Conservation (phyloP, 345 rosid species). For the Camelina sativa region DNA sequence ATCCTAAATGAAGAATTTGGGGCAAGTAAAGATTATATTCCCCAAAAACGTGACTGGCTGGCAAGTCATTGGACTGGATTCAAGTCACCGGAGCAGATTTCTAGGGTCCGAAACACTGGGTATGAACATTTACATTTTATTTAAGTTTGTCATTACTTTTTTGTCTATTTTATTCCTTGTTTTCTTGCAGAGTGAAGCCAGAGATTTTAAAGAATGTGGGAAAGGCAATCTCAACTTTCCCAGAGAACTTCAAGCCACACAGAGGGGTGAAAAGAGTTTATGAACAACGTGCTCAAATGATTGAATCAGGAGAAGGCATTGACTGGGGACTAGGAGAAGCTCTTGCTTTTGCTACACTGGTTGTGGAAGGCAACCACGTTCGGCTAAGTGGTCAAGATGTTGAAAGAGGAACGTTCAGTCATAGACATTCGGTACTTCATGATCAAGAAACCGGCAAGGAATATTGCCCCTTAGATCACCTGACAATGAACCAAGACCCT, state of each 20-base stretch:
- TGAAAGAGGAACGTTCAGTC: slow-evolving; percentile 87
- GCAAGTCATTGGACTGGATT: slow-evolving; percentile 80
- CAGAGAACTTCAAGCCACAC: slow-evolving; percentile 74
- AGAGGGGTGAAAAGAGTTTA: slow-evolving; percentile 78
- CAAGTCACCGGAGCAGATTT: slow-evolving; percentile 79
- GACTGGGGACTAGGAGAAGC: slow-evolving; percentile 88
- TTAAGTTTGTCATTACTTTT: slow-evolving; percentile 5
- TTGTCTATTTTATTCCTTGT: background rate
- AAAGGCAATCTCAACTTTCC: slow-evolving; percentile 66
- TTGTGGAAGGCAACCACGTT: slow-evolving; percentile 85
- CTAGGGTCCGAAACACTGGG: slow-evolving; percentile 77
- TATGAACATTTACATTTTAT: slow-evolving; percentile 34
- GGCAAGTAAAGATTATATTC: slow-evolving; percentile 71
- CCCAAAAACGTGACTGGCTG: slow-evolving; percentile 76
- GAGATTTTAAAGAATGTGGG: slow-evolving; percentile 76
- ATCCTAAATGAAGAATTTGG: slow-evolving; percentile 73
- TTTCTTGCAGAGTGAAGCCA: slow-evolving; percentile 62
- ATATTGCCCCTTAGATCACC: slow-evolving; percentile 74
- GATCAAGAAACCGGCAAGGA: slow-evolving; percentile 71
- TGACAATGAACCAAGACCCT: slow-evolving; percentile 63
- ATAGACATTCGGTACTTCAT: slow-evolving; percentile 75
- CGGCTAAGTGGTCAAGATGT: slow-evolving; percentile 90
- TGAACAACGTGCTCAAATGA: slow-evolving; percentile 73
- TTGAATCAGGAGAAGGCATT: slow-evolving; percentile 71
- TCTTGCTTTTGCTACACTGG: slow-evolving; percentile 73